A percentile compares a stretch with the other conserved stretches of the same genome.
Evolutionary conservation across 768 basidiomycete genomes (phyloP).

Genomic region (Trametes coccinea): DNA sequence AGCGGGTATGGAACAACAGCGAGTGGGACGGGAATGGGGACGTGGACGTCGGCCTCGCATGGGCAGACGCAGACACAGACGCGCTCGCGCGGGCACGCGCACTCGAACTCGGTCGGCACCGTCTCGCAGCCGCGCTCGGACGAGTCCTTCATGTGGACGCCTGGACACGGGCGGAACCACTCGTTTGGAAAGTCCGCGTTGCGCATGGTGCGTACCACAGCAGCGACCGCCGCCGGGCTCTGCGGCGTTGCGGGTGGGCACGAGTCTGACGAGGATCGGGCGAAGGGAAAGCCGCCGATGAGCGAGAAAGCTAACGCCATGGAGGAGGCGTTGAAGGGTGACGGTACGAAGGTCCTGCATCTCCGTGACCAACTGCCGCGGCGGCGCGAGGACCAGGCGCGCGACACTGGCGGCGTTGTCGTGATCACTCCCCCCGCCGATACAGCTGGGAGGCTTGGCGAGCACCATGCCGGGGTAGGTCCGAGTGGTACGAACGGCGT

Average conservation of each 20-base stretch:
- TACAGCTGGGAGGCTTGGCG: not conserved
- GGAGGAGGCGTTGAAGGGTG: slow-evolving; percentile 26
- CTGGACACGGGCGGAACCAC: slow-evolving; percentile 38
- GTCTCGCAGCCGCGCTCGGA: slow-evolving; percentile 28
- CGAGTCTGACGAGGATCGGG: slow-evolving; percentile 1
- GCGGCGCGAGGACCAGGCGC: slow-evolving; percentile 1
- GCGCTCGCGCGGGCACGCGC: slow-evolving; percentile 37
- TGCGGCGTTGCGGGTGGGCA: slow-evolving; percentile 28
- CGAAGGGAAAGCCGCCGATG: slow-evolving; percentile 6
- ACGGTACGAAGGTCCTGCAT: slow-evolving; percentile 29
- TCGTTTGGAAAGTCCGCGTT: slow-evolving; percentile 42
- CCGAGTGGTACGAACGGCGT: slow-evolving; percentile 16
- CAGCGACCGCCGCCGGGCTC: slow-evolving; percentile 32
- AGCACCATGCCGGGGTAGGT: slow-evolving; percentile 1
- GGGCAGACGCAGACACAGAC: slow-evolving; percentile 19
- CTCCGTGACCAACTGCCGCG: slow-evolving; percentile 23
- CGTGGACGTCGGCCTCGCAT: slow-evolving; percentile 25
- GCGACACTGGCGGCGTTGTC: slow-evolving; percentile 17
- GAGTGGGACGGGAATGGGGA: slow-evolving; percentile 28
- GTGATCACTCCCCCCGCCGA: slow-evolving; percentile 19
- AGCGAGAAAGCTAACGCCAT: slow-evolving; percentile 25
- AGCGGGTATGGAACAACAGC: slow-evolving; percentile 23
- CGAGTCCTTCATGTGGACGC: slow-evolving; percentile 28
- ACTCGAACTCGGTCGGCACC: slow-evolving; percentile 37
- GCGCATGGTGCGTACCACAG: slow-evolving; percentile 34